Conservation (phyloP, 257 asterid genomes). For the Jacaranda copaia region DNA sequence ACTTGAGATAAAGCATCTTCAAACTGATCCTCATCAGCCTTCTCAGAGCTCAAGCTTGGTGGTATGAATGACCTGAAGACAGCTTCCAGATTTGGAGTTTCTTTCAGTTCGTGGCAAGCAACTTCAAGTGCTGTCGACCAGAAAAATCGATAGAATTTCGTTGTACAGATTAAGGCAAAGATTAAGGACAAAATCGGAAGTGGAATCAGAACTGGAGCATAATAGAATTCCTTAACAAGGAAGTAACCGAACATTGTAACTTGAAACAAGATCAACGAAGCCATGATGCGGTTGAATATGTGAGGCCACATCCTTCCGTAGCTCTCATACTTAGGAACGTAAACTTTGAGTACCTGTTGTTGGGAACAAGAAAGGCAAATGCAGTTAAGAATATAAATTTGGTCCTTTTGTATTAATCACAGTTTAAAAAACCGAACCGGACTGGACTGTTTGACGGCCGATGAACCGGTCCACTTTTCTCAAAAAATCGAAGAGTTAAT, state of each 20-base stretch:
- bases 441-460: no score
- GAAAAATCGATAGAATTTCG: constrained; percentile 72
- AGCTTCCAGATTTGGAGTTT: constrained; percentile 69
- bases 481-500: no score
- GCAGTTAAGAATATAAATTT: no score
- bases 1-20: constrained; percentile 77
- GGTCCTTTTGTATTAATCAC: not conserved
- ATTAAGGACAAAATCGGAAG: constrained; percentile 62
- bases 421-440: no score
- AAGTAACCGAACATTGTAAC: constrained; percentile 84
- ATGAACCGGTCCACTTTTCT: no score
- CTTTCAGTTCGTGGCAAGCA: constrained; percentile 68
- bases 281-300: constrained; percentile 67
- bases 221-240: constrained; percentile 52
- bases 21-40: constrained; percentile 67
- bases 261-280: constrained; percentile 71
- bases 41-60: constrained; percentile 68
- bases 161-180: constrained; percentile 53
- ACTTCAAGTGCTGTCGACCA: constrained; percentile 73
- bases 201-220: constrained; percentile 59
- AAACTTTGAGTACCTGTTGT: constrained; percentile 79
- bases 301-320: constrained; percentile 95
- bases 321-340: constrained; percentile 84
- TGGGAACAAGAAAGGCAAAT: not conserved
- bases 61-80: constrained; percentile 74